A percentile compares a stretch with the other conserved stretches of the same genome.
These are phyloP conservation scores for Solanum chilense DNA, from an alignment of 257 asterid species.

Conservation along the genomic window DNA sequence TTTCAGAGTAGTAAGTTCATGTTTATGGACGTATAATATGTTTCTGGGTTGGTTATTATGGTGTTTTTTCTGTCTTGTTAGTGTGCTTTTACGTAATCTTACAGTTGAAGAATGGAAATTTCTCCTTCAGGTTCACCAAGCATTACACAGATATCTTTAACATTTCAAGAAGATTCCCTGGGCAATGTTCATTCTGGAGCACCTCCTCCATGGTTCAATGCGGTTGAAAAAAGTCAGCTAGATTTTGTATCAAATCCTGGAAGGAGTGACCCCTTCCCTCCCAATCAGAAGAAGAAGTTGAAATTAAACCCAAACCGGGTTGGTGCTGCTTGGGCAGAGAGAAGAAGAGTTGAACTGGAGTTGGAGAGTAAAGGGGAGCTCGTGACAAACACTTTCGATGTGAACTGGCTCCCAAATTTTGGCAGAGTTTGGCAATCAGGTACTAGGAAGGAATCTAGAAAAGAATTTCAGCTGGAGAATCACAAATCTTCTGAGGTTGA, in stretches of 20 bases:
- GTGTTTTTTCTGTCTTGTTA: not conserved
- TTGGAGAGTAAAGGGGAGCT: conserved; percentile 69
- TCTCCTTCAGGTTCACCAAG: conserved; percentile 19
- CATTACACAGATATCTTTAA: conserved; percentile 27
- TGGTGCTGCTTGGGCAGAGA: conserved; percentile 99
- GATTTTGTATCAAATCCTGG: conserved; percentile 19
- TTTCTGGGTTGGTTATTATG: not conserved
- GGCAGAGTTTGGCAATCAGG: conserved; percentile 98
- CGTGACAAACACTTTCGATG: conserved; percentile 28
- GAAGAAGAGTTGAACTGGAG: conserved; percentile 79
- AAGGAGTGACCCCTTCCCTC: conserved; percentile 1
- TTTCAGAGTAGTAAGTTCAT: not conserved
- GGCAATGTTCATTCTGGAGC: conserved; percentile 92
- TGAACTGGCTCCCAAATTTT: conserved; percentile 90
- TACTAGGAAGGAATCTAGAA: conserved; percentile 77
- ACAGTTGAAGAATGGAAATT: not conserved
- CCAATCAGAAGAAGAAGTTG: conserved; percentile 21
- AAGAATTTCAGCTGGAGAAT: conserved; percentile 49
- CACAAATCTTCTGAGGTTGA: conserved; percentile 23
- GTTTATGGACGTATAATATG: not conserved
- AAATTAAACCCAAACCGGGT: conserved; percentile 84
- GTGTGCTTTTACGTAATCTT: not conserved
- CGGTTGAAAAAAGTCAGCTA: conserved; percentile 21
- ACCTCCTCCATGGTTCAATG: conserved; percentile 82
- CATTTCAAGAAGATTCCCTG: conserved; percentile 24